These are phyloP conservation scores for Alternaria burnsii DNA, from an alignment of 2,329 filamentous ascomycete genomes.

Conservation along the genomic window DNA sequence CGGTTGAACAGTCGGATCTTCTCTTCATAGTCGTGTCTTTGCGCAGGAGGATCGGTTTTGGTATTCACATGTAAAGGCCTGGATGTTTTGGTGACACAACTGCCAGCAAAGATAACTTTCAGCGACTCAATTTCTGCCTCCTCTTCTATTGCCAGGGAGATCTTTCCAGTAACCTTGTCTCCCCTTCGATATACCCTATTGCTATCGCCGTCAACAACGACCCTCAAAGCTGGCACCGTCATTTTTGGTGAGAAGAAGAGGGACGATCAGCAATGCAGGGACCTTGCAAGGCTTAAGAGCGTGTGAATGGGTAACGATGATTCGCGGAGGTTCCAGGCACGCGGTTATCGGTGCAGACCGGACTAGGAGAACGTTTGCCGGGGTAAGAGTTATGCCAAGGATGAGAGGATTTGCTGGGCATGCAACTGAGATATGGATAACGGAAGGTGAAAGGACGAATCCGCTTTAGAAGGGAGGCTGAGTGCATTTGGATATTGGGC, in stretches of 20 bases:
- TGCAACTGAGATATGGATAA: conserved; percentile 35
- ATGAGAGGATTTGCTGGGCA: conserved; percentile 38
- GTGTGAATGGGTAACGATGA: conserved; percentile 13
- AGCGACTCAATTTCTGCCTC: conserved; percentile 40
- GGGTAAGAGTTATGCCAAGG: conserved; percentile 38
- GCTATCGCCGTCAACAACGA: conserved; percentile 44
- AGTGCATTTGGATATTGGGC: conserved; percentile 11
- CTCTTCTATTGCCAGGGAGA: conserved; percentile 39
- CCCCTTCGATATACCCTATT: conserved; percentile 41
- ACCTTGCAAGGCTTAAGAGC: conserved; percentile 34
- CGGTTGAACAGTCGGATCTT: conserved; percentile 41
- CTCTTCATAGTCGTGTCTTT: conserved; percentile 39
- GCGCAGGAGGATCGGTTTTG: conserved; percentile 22
- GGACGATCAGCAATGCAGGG: conserved; percentile 40
- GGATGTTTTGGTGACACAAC: conserved; percentile 45
- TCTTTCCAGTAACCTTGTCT: conserved; percentile 46
- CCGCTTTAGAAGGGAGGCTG: conserved; percentile 29
- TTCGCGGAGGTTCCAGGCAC: conserved; percentile 34
- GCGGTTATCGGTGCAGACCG: conserved; percentile 37
- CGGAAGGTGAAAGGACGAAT: conserved; percentile 29
- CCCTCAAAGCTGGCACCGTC: conserved; percentile 36
- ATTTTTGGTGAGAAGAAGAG: conserved; percentile 29
- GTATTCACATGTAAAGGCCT: conserved; percentile 32
- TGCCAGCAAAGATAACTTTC: conserved; percentile 43
- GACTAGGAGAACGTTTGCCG: conserved; percentile 44